phyloP scores from a whole-genome alignment of 768 basidiomycete genomes.

The Lepiota venenata region DNA sequence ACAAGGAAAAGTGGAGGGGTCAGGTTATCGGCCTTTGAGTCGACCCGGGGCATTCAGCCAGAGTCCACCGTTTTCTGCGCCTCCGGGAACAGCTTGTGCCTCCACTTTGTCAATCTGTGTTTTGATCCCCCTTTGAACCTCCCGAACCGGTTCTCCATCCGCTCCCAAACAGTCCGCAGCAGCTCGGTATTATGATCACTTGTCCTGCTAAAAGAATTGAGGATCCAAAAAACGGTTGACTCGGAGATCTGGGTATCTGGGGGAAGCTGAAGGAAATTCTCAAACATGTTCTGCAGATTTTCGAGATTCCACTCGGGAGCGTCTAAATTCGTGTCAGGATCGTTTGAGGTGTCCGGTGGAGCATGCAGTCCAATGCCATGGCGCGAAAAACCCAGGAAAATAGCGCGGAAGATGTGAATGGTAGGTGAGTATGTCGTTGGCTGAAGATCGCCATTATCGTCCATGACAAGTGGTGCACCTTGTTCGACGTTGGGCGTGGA shows the following conservation, averaged over 20 bases:
- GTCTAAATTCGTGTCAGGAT: conserved; percentile 8
- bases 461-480: conserved; percentile 24
- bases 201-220: conserved; percentile 62
- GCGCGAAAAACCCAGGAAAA: conserved; percentile 74
- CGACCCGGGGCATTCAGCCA: not conserved
- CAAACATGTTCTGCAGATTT: conserved; percentile 55
- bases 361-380: conserved; percentile 39
- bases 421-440: conserved; percentile 38
- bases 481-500: conserved; percentile 37
- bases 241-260: conserved; percentile 37
- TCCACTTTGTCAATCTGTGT: conserved; percentile 40
- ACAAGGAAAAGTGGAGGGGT: not conserved
- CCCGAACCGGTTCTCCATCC: conserved; percentile 54
- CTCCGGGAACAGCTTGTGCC: conserved; percentile 31
- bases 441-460: conserved; percentile 22
- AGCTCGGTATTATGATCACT: conserved; percentile 46
- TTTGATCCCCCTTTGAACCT: conserved; percentile 38
- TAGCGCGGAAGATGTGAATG: conserved; percentile 56
- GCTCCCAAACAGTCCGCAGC: conserved; percentile 54
- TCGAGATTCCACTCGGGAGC: conserved; percentile 51
- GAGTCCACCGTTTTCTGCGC: not conserved
- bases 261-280: conserved; percentile 60
- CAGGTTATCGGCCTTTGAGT: not conserved
- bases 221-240: conserved; percentile 59
- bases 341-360: conserved; percentile 2